A percentile compares a stretch with the other conserved stretches of the same genome.
phyloP scores from a whole-genome alignment of 495 filamentous ascomycete species.

The Xylaria castorea region DNA sequence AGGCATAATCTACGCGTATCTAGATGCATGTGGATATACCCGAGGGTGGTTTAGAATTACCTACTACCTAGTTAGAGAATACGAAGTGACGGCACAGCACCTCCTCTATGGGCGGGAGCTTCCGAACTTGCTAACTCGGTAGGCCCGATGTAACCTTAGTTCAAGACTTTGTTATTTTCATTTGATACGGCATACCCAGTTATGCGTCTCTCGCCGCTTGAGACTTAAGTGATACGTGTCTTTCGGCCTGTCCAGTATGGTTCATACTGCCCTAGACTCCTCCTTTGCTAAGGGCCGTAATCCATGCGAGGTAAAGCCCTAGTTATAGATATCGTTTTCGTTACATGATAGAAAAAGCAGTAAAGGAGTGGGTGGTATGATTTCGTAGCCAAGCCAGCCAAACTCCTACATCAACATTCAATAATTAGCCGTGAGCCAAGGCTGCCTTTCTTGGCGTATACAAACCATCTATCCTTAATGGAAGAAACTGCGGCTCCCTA shows the following conservation, averaged over 20 bases:
- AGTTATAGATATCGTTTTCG: constrained; percentile 19
- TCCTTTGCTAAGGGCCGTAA: constrained; percentile 9
- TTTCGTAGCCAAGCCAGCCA: constrained; percentile 31
- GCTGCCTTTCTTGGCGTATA: not conserved
- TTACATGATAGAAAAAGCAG: constrained; percentile 20
- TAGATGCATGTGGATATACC: not conserved
- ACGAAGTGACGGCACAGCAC: not conserved
- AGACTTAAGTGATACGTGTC: constrained; percentile 21
- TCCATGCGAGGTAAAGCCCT: constrained; percentile 19
- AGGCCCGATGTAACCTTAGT: not conserved
- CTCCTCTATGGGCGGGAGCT: constrained; percentile 8
- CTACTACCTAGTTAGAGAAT: not conserved
- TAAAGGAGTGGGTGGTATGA: constrained; percentile 38
- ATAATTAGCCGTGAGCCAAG: not conserved
- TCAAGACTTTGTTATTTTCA: constrained; percentile 15
- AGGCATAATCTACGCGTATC: not conserved
- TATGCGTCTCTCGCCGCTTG: not conserved
- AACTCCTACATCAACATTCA: constrained; percentile 17
- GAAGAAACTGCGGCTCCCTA: constrained; percentile 53
- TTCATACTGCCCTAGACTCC: constrained; percentile 8
- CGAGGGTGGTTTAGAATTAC: not conserved
- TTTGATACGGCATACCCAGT: not conserved
- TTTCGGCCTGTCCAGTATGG: not conserved
- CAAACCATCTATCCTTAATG: constrained; percentile 35
- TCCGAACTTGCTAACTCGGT: constrained; percentile 1